Percentiles rank a stretch among this genome's conserved stretches.
These are phyloP conservation scores for Zasmidium citrigriseum DNA, from an alignment of 2,329 filamentous ascomycete genomes.

Conservation along the genomic window DNA sequence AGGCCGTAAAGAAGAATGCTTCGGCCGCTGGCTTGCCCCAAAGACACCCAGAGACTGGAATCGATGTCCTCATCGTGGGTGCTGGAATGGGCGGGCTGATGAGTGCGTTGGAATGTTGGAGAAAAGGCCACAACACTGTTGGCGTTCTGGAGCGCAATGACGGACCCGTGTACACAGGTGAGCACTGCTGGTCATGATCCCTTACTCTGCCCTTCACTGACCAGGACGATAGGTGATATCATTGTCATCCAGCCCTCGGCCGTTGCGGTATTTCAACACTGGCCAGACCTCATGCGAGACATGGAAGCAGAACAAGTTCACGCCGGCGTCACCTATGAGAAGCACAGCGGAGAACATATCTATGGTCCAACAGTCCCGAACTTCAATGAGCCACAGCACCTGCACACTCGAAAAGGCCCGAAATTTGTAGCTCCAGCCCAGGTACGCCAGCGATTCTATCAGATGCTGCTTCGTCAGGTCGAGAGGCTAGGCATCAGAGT, in stretches of 20 bases:
- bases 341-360: conserved; percentile 1
- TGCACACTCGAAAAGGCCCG: not conserved
- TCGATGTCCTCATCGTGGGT: conserved; percentile 23
- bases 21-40: too few relatives aligned
- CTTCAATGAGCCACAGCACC: not conserved
- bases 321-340: not conserved
- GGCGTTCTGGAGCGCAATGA: conserved; percentile 18
- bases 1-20: too few relatives aligned
- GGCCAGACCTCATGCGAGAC: conserved; percentile 50
- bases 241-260: conserved; percentile 52
- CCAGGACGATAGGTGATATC: conserved; percentile 8
- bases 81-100: conserved; percentile 23
- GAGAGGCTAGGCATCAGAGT: conserved; percentile 44
- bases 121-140: conserved; percentile 23
- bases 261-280: conserved; percentile 55
- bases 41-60: conserved; percentile 11
- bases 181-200: too few relatives aligned
- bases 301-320: conserved; percentile 3
- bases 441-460: conserved; percentile 14
- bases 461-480: conserved; percentile 54
- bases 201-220: not conserved
- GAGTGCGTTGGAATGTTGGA: conserved; percentile 21
- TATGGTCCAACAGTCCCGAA: not conserved
- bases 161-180: not conserved
- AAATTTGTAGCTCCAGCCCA: not conserved